phyloP scores from a whole-genome alignment of 2,329 filamentous ascomycete species.

The Colletotrichum sp. region DNA sequence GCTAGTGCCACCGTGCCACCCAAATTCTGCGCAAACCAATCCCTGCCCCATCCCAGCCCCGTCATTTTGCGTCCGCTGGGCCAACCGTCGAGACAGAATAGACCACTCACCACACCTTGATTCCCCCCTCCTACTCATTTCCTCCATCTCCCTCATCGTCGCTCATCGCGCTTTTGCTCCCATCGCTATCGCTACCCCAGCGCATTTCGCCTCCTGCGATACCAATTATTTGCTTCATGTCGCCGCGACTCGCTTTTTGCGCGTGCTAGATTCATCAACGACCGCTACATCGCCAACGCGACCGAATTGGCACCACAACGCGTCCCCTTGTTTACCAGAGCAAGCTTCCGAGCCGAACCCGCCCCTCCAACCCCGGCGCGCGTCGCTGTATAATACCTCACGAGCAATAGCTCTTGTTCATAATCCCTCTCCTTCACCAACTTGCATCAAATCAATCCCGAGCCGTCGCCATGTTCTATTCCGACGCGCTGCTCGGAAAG shows the following conservation, averaged over 20 bases:
- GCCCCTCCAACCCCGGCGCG: constrained; percentile 15
- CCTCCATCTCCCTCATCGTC: constrained; percentile 20
- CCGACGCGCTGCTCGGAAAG: constrained; percentile 93
- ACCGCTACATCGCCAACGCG: constrained; percentile 20
- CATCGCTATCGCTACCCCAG: constrained; percentile 17
- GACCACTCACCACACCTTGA: constrained; percentile 16
- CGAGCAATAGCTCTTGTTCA: constrained; percentile 9
- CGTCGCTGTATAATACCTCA: constrained; percentile 14
- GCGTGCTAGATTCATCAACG: constrained; percentile 13
- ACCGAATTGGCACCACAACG: constrained; percentile 22
- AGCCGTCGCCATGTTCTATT: constrained; percentile 84
- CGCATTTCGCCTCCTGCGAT: constrained; percentile 14
- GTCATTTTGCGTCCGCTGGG: constrained; percentile 21
- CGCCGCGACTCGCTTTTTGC: constrained; percentile 6
- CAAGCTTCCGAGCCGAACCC: constrained; percentile 1
- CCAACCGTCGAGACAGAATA: constrained; percentile 15
- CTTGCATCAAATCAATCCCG: not conserved
- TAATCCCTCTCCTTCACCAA: not conserved
- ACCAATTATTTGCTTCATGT: constrained; percentile 17
- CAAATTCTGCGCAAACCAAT: constrained; percentile 14
- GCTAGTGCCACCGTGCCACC: constrained; percentile 8
- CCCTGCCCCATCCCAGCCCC: constrained; percentile 22
- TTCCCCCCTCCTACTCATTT: constrained; percentile 20
- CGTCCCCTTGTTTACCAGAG: constrained; percentile 27
- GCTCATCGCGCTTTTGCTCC: constrained; percentile 17